Evolutionary conservation across 345 rosid genomes (phyloP).

Genomic region (Salix dunnii): DNA sequence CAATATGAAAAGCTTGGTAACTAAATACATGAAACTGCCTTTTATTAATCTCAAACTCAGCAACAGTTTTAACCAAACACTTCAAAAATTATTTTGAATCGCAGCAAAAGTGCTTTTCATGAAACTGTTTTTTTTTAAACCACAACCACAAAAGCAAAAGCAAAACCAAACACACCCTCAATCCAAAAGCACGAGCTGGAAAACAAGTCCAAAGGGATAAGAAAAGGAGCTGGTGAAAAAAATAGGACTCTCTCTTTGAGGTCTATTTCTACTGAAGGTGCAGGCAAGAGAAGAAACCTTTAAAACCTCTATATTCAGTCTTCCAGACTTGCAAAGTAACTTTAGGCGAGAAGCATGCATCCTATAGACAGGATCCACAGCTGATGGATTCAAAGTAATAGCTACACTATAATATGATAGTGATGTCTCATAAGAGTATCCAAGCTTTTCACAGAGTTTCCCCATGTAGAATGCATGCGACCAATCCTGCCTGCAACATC

Average conservation of each 20-base stretch:
- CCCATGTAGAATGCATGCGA: constrained; percentile 96
- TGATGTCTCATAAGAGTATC: constrained; percentile 55
- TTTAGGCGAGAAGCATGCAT: constrained; percentile 96
- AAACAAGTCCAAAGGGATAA: background rate
- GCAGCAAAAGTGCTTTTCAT: too few species aligned
- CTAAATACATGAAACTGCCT: too few species aligned
- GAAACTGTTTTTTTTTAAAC: too few species aligned
- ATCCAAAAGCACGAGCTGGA: background rate
- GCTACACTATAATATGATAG: constrained; percentile 77
- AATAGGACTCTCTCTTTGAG: background rate
- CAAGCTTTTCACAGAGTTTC: constrained; percentile 89
- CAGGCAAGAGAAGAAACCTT: constrained; percentile 48
- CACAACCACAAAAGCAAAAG: too few species aligned
- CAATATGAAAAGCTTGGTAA: too few species aligned
- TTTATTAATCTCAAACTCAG: too few species aligned
- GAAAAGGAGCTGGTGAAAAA: background rate
- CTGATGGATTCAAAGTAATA: constrained; percentile 69
- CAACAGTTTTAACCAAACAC: too few species aligned
- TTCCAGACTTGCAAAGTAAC: constrained; percentile 64
- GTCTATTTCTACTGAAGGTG: background rate
- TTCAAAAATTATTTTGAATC: too few species aligned
- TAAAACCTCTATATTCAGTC: constrained; percentile 59
- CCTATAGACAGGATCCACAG: constrained; percentile 92
- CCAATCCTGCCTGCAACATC: constrained; percentile 80
- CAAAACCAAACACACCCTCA: too few species aligned